phyloP scores from a whole-genome alignment of 768 basidiomycete genomes.

The Tephrocybe sp. region DNA sequence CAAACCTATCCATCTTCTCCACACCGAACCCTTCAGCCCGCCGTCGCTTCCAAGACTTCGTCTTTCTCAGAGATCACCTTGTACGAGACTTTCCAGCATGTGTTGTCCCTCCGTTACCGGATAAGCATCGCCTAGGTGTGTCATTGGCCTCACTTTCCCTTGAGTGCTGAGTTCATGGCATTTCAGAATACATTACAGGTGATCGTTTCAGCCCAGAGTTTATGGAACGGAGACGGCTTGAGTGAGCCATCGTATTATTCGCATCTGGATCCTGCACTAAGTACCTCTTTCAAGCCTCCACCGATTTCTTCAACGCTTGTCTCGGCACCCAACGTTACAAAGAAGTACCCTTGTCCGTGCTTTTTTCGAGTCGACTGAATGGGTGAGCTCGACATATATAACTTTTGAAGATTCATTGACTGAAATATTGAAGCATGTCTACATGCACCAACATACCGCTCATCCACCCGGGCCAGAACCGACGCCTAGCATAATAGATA shows the following conservation, averaged over 20 bases:
- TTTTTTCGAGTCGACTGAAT: slow-evolving; percentile 97
- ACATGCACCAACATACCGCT: slow-evolving; percentile 95
- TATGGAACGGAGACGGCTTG: slow-evolving; percentile 86
- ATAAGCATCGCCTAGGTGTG: slow-evolving; percentile 94
- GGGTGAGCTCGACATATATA: slow-evolving; percentile 55
- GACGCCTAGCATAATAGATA: slow-evolving; percentile 82
- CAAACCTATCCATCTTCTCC: slow-evolving; percentile 86
- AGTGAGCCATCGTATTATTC: slow-evolving; percentile 48
- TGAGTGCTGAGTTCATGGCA: slow-evolving; percentile 2
- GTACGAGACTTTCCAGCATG: slow-evolving; percentile 93
- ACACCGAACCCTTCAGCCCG: slow-evolving; percentile 70
- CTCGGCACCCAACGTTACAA: slow-evolving; percentile 93
- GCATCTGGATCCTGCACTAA: not conserved
- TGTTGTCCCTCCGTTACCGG: slow-evolving; percentile 95
- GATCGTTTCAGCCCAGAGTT: slow-evolving; percentile 98
- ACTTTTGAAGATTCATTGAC: slow-evolving; percentile 5
- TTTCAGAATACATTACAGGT: slow-evolving; percentile 91
- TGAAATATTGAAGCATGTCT: slow-evolving; percentile 65
- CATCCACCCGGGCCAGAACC: slow-evolving; percentile 88
- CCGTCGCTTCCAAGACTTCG: slow-evolving; percentile 95
- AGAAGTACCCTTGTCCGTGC: slow-evolving; percentile 87
- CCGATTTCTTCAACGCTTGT: slow-evolving; percentile 85
- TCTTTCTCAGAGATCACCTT: slow-evolving; percentile 86
- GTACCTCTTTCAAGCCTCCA: slow-evolving; percentile 59
- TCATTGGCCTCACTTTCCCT: slow-evolving; percentile 13